Conservation (phyloP, 805 yeast species). For the Candida takata region DNA sequence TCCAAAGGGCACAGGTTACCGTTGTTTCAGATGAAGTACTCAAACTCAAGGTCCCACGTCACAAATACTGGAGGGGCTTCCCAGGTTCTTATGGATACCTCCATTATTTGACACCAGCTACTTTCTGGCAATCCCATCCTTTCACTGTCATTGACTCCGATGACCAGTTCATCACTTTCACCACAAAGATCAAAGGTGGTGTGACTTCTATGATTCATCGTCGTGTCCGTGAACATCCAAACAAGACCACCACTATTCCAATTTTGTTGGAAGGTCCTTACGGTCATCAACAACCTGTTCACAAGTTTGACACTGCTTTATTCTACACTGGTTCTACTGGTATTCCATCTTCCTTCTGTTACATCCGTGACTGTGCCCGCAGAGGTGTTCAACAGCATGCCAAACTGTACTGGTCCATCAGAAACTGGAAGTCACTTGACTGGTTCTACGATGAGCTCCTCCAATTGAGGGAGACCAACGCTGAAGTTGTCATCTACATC, state of each 20-base stretch:
- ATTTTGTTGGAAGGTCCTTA: conserved; percentile 61
- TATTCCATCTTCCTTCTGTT: conserved; percentile 41
- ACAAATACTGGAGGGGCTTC: conserved; percentile 42
- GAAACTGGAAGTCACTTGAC: conserved; percentile 42
- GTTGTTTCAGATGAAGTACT: conserved; percentile 34
- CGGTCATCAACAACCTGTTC: conserved; percentile 35
- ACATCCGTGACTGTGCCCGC: conserved; percentile 26
- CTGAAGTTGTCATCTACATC: conserved; percentile 15
- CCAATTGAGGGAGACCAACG: conserved; percentile 19
- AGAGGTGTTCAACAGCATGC: conserved; percentile 24
- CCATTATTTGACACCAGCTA: conserved; percentile 42
- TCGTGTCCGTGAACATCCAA: conserved; percentile 23
- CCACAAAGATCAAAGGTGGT: conserved; percentile 51
- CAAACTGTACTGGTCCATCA: conserved; percentile 60
- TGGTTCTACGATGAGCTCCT: conserved; percentile 45
- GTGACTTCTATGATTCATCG: conserved; percentile 27
- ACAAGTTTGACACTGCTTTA: conserved; percentile 32
- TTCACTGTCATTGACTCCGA: conserved; percentile 48
- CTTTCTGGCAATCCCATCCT: conserved; percentile 70
- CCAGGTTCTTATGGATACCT: conserved; percentile 58
- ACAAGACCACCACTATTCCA: conserved; percentile 19
- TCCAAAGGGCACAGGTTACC: conserved; percentile 19
- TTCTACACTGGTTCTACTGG: conserved; percentile 49
- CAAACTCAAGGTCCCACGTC: conserved; percentile 32
- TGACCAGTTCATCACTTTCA: conserved; percentile 34